phyloP scores from a whole-genome alignment of 352 stramenopile genomes.

The Phytophthora syringae region DNA sequence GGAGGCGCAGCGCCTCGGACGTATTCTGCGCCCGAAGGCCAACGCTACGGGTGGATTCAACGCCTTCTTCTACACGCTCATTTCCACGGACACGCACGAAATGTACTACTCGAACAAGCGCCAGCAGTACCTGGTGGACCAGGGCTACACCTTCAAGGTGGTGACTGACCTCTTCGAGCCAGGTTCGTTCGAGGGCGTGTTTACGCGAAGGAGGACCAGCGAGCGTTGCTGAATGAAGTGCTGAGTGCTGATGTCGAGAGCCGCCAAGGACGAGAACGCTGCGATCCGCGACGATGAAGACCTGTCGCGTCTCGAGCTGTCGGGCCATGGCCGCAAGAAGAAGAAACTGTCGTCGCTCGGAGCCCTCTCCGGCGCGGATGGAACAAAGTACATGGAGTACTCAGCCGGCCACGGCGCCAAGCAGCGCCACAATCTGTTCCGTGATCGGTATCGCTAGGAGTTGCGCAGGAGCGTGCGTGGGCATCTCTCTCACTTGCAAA shows the following conservation, averaged over 20 bases:
- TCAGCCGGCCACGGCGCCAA: conserved; percentile 82
- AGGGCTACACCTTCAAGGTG: conserved; percentile 99
- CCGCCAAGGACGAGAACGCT: conserved; percentile 82
- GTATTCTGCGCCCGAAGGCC: conserved; percentile 98
- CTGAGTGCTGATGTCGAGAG: conserved; percentile 84
- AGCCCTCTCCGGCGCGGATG: conserved; percentile 78
- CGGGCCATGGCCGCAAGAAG: conserved; percentile 68
- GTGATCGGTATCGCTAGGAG: conserved; percentile 76
- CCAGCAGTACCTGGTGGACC: conserved; percentile 99
- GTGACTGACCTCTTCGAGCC: conserved; percentile 94
- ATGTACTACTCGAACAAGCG: conserved; percentile 99
- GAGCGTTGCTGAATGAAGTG: conserved; percentile 79
- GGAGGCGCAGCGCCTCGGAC: conserved; percentile 99
- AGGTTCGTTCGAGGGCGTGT: conserved; percentile 79
- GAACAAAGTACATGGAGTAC: conserved; percentile 89
- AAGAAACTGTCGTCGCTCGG: conserved; percentile 81
- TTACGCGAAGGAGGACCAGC: conserved; percentile 85
- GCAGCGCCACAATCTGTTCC: conserved; percentile 89
- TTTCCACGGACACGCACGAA: conserved; percentile 99
- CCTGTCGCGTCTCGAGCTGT: conserved; percentile 72
- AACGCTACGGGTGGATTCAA: conserved; percentile 98
- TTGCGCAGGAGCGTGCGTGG: background rate
- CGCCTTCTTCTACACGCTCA: conserved; percentile 99
- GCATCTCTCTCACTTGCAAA: no score
- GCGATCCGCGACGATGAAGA: conserved; percentile 87